These are phyloP conservation scores for Globisporangium heterothallicum DNA, from an alignment of 352 stramenopile species.

Conservation along the genomic window DNA sequence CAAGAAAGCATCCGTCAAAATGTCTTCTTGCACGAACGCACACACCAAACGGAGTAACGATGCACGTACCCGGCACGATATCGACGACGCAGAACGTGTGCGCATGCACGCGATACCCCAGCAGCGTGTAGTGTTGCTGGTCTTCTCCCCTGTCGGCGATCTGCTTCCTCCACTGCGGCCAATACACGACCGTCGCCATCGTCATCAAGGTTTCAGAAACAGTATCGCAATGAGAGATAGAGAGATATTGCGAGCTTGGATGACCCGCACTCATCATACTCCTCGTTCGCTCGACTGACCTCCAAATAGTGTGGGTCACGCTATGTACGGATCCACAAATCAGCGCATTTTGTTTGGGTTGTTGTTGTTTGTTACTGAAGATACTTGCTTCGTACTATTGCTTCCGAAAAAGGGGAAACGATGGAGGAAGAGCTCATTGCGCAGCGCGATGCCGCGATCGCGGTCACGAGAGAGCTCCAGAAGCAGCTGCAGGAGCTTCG, in stretches of 20 bases:
- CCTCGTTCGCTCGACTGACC: too few species aligned
- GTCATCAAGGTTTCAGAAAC: too few species aligned
- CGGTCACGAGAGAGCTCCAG: conserved; percentile 71
- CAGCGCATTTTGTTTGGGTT: too few species aligned
- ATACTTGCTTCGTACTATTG: not conserved
- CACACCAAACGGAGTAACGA: not conserved
- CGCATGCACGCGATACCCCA: conserved; percentile 18
- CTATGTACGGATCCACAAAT: conserved; percentile 6
- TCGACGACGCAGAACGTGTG: conserved; percentile 30
- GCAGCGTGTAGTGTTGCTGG: not conserved
- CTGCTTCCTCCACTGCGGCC: conserved; percentile 23
- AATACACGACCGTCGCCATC: conserved; percentile 33
- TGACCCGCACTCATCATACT: conserved; percentile 10
- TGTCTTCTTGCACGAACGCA: not conserved
- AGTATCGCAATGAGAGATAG: not conserved
- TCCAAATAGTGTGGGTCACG: not conserved
- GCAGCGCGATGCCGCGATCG: conserved; percentile 70
- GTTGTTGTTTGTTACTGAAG: not conserved
- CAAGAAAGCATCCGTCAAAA: not conserved
- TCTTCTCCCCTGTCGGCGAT: not conserved
- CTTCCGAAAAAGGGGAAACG: conserved; percentile 1
- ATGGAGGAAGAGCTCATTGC: conserved; percentile 74
- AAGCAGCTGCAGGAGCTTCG: conserved; percentile 47
- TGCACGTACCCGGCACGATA: conserved; percentile 8
- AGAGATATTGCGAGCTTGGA: not conserved